These are phyloP conservation scores for Aristolochia fimbriata DNA, from an alignment of 164 flowering plant species.

Conservation along the genomic window DNA sequence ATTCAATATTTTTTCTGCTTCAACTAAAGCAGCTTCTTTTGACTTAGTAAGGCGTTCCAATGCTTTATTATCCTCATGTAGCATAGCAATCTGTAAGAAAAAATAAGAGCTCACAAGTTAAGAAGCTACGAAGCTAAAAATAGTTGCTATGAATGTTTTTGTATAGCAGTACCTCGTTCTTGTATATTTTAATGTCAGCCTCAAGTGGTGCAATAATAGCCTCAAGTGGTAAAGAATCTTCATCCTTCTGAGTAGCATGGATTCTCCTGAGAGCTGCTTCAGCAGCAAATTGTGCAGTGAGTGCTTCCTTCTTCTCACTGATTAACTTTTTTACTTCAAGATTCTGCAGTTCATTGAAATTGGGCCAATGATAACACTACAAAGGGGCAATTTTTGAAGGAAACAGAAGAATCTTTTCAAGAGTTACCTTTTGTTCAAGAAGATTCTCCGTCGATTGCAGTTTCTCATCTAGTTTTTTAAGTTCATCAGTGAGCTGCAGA, in stretches of 20 bases:
- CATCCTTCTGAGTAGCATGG: conserved; percentile 59
- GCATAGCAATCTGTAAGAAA: conserved; percentile 40
- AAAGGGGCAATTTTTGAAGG: not conserved
- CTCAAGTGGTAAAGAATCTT: conserved; percentile 44
- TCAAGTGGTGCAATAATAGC: conserved; percentile 81
- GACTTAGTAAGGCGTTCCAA: conserved; percentile 74
- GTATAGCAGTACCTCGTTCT: conserved; percentile 47
- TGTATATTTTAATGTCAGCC: conserved; percentile 66
- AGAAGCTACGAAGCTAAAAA: not conserved
- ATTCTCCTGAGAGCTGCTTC: conserved; percentile 90
- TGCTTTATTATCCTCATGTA: conserved; percentile 82
- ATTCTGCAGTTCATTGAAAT: conserved; percentile 35
- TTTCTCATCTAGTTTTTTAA: conserved; percentile 51
- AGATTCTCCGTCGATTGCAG: conserved; percentile 39
- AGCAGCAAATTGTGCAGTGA: conserved; percentile 86
- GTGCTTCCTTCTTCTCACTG: conserved; percentile 70
- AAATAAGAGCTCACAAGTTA: conserved; percentile 3
- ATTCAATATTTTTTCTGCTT: conserved; percentile 71
- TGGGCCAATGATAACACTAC: conserved; percentile 2
- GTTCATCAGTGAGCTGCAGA: conserved; percentile 47
- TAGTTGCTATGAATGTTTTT: not conserved
- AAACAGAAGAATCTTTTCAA: not conserved
- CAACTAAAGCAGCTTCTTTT: conserved; percentile 77
- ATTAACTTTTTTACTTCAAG: conserved; percentile 63
- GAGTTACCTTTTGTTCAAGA: conserved; percentile 59